A percentile compares a stretch with the other conserved stretches of the same genome.
These are phyloP conservation scores for Globisporangium acanthophoron DNA, from an alignment of 352 stramenopile genomes.

Conservation along the genomic window DNA sequence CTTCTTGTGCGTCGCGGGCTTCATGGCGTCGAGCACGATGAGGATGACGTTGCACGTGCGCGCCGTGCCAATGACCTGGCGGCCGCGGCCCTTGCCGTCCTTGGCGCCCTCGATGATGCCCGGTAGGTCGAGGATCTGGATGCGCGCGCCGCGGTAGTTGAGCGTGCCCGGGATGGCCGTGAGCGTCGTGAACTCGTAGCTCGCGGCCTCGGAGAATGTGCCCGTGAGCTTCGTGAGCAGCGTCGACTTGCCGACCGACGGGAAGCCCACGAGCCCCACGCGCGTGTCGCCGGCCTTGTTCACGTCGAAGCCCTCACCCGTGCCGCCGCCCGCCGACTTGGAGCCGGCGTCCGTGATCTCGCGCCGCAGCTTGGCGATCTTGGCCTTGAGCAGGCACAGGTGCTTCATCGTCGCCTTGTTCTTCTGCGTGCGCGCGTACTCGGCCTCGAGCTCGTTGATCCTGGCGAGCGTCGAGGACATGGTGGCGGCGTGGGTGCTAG, in stretches of 20 bases:
- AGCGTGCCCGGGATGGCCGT: conserved; percentile 98
- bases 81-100: conserved; percentile 95
- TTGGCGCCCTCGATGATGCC: conserved; percentile 99
- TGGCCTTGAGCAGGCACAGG: conserved; percentile 96
- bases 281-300: conserved; percentile 95
- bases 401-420: conserved; percentile 99
- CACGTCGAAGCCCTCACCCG: conserved; percentile 88
- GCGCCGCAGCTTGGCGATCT: conserved; percentile 95
- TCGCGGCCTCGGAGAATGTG: conserved; percentile 93
- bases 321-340: conserved; percentile 58
- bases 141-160: conserved; percentile 90
- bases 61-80: conserved; percentile 96
- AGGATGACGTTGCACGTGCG: conserved; percentile 98
- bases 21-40: conserved; percentile 96
- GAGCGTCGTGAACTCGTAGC: conserved; percentile 99
- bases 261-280: conserved; percentile 98
- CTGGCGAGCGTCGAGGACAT: conserved; percentile 64
- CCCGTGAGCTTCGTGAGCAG: conserved; percentile 96
- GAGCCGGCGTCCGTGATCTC: conserved; percentile 87
- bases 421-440: conserved; percentile 98
- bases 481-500: neutral
- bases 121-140: conserved; percentile 89
- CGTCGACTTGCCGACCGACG: conserved; percentile 98
- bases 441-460: conserved; percentile 79
- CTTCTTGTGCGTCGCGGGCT: conserved; percentile 98